Conservation (phyloP, 345 rosid genomes). For the Linum trigynum region DNA sequence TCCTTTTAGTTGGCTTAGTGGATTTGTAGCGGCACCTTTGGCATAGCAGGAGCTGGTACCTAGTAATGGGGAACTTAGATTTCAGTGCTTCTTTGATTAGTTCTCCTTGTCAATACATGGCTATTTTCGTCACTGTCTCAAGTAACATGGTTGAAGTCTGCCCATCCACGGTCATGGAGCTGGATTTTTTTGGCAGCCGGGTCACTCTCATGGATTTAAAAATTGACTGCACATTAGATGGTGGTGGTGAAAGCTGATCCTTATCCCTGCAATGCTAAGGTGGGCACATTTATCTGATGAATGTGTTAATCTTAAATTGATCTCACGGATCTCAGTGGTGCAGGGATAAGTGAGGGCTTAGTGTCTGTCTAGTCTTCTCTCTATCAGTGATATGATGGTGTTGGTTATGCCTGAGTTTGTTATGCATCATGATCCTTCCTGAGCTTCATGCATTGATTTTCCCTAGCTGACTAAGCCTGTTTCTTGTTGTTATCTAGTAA, state of each 20-base stretch:
- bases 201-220: constrained; percentile 49
- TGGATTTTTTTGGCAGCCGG: constrained; percentile 81
- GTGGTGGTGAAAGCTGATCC: constrained; percentile 45
- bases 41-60: not conserved
- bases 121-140: constrained; percentile 29
- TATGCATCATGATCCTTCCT: not conserved
- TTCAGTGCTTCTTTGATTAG: constrained; percentile 15
- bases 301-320: constrained; percentile 72
- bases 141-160: constrained; percentile 42
- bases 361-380: not conserved
- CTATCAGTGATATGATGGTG: not conserved
- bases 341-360: constrained; percentile 81
- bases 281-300: constrained; percentile 87
- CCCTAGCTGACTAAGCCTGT: constrained; percentile 5
- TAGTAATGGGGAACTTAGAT: not conserved
- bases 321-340: constrained; percentile 52
- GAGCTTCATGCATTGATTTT: not conserved
- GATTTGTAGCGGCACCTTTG: not conserved
- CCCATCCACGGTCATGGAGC: constrained; percentile 81
- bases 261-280: constrained; percentile 99
- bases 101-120: constrained; percentile 23
- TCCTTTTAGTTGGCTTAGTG: not conserved
- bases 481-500: no score
- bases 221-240: constrained; percentile 30
- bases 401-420: not conserved